Conservation (phyloP, 257 asterid genomes). For the Primulina huaijiensis region DNA sequence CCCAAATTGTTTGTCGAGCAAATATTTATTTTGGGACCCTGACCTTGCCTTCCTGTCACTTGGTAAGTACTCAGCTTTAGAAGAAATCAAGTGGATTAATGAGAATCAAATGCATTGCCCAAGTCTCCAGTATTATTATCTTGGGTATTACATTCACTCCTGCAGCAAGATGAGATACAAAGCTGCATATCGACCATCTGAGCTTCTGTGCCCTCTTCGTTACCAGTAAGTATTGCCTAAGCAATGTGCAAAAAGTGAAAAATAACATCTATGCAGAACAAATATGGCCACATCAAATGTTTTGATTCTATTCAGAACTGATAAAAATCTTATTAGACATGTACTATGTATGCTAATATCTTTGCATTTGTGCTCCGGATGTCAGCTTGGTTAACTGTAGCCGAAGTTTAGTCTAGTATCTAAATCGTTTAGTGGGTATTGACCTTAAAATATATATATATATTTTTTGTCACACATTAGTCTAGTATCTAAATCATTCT, state of each 20-base stretch:
- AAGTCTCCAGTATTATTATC: slow-evolving; percentile 90
- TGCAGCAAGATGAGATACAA: slow-evolving; percentile 97
- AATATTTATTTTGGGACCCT: slow-evolving; percentile 99
- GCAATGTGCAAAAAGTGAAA: slow-evolving; percentile 20
- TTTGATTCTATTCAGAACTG: not conserved
- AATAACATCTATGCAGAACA: not conserved
- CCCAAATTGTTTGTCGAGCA: slow-evolving; percentile 92
- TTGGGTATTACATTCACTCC: slow-evolving; percentile 95
- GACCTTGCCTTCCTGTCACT: slow-evolving; percentile 81
- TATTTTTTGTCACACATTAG: not conserved
- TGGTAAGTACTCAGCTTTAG: slow-evolving; percentile 84
- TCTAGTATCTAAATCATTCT: not conserved
- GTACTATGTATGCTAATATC: not conserved
- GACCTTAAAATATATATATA: no score
- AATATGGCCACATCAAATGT: not conserved
- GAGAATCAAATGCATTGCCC: slow-evolving; percentile 76
- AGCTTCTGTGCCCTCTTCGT: slow-evolving; percentile 96
- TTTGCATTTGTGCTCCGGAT: not conserved
- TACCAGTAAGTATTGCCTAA: slow-evolving; percentile 60
- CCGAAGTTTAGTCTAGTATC: not conserved
- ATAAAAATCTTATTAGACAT: no score
- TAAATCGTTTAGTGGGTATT: no score
- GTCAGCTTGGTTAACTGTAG: not conserved
- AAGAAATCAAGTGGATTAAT: slow-evolving; percentile 78
- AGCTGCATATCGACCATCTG: slow-evolving; percentile 91